Evolutionary conservation across 2,329 filamentous ascomycete species (phyloP).

Genomic region (Aspergillus uvarum): DNA sequence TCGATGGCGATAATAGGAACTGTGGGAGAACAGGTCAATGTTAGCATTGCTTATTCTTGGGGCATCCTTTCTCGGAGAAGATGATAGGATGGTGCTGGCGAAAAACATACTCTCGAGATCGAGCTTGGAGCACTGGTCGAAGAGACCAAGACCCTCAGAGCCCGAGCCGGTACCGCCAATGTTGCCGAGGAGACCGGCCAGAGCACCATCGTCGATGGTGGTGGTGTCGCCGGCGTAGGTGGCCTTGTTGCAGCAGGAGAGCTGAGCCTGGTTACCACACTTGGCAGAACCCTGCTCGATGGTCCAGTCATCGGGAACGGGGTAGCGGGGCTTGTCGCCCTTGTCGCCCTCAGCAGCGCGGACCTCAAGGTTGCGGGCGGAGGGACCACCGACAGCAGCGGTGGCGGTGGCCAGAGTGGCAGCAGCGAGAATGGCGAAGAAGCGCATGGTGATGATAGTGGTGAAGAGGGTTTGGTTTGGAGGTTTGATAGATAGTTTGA

Average conservation of each 20-base stretch:
- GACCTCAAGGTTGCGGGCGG: slow-evolving; percentile 1
- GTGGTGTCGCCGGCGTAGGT: slow-evolving; percentile 34
- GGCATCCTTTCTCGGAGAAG: too few relatives aligned
- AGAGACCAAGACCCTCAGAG: slow-evolving; percentile 34
- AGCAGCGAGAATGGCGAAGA: slow-evolving; percentile 27
- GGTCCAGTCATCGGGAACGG: slow-evolving; percentile 31
- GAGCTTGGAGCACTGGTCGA: slow-evolving; percentile 42
- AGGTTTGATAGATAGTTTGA: not conserved
- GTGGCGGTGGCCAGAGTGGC: slow-evolving; percentile 29
- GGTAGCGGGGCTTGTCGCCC: slow-evolving; percentile 20
- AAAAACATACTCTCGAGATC: slow-evolving; percentile 23
- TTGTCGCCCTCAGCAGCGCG: slow-evolving; percentile 20
- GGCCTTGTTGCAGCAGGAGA: slow-evolving; percentile 41
- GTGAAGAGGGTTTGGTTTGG: slow-evolving; percentile 17
- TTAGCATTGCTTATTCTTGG: slow-evolving; percentile 4
- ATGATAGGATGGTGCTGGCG: too few relatives aligned
- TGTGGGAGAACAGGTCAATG: slow-evolving; percentile 1
- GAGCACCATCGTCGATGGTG: slow-evolving; percentile 29
- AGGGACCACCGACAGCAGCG: not conserved
- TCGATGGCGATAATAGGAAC: slow-evolving; percentile 27
- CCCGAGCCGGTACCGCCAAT: slow-evolving; percentile 34
- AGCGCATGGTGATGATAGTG: slow-evolving; percentile 34
- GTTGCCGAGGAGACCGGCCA: slow-evolving; percentile 32
- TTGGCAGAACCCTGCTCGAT: slow-evolving; percentile 34
- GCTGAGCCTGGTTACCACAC: slow-evolving; percentile 37